Percentiles rank a stretch among this genome's conserved stretches.
Evolutionary conservation across 2,329 filamentous ascomycete species (phyloP).

Genomic region (Zasmidium citrigriseum): DNA sequence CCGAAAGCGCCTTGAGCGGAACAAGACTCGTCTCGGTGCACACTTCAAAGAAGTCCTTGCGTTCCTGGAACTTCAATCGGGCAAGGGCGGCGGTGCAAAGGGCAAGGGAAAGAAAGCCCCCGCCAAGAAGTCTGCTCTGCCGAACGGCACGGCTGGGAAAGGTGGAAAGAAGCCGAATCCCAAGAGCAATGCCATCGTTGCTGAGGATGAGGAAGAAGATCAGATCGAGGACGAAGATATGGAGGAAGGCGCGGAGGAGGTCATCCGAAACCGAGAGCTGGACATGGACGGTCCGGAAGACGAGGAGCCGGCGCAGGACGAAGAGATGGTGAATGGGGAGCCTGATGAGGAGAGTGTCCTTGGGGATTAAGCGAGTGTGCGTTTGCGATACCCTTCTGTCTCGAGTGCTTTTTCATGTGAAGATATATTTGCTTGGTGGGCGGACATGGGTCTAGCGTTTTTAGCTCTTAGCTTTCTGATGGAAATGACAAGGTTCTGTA

Average conservation of each 20-base stretch:
- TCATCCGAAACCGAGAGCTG: conserved; percentile 5
- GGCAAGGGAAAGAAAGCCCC: conserved; percentile 41
- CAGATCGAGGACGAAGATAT: conserved; percentile 46
- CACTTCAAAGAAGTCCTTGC: conserved; percentile 85
- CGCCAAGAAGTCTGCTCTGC: conserved; percentile 20
- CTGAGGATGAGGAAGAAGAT: conserved; percentile 42
- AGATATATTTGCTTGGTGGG: too few relatives aligned
- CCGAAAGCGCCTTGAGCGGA: conserved; percentile 71
- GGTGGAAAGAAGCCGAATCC: conserved; percentile 34
- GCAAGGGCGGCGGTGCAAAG: conserved; percentile 48
- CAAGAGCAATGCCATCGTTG: conserved; percentile 44
- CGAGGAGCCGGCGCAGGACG: conserved; percentile 27
- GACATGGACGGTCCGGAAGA: conserved; percentile 35
- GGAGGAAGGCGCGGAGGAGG: conserved; percentile 38
- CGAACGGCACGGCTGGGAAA: conserved; percentile 46
- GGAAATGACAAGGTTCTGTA: too few relatives aligned
- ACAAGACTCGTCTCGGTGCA: conserved; percentile 75
- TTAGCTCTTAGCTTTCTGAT: too few relatives aligned
- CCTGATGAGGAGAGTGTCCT: conserved; percentile 48
- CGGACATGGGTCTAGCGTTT: too few relatives aligned
- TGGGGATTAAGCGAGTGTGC: conserved; percentile 31
- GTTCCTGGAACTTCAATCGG: conserved; percentile 70
- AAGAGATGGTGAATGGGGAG: conserved; percentile 38
- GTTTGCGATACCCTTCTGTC: neutral
- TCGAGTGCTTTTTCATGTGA: too few relatives aligned